These are phyloP conservation scores for Dictyostelium purpureum DNA, from an alignment of 78 protist species.

Conservation along the genomic window DNA sequence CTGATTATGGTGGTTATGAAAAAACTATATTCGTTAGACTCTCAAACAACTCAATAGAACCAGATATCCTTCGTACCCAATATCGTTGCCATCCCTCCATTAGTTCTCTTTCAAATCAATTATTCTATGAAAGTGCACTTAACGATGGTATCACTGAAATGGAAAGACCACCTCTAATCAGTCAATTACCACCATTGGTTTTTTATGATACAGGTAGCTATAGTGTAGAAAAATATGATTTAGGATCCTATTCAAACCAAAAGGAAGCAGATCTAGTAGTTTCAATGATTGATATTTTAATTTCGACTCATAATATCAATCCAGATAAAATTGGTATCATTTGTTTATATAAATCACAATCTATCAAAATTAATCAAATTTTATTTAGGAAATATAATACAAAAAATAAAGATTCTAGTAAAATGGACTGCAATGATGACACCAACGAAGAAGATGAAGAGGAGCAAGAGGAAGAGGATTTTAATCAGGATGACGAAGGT, in stretches of 20 bases:
- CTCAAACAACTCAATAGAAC: neutral
- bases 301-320: neutral
- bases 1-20: conserved; percentile 72
- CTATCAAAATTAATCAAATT: neutral
- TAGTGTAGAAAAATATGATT: neutral
- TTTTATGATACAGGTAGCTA: neutral
- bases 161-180: conserved; percentile 46
- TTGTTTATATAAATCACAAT: conserved; percentile 77
- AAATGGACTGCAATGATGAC: neutral
- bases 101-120: conserved; percentile 60
- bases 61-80: conserved; percentile 81
- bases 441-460: neutral
- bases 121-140: conserved; percentile 77
- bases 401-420: neutral
- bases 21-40: conserved; percentile 87
- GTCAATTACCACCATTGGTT: conserved; percentile 45
- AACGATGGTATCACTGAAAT: conserved; percentile 59
- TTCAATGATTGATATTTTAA: conserved; percentile 20
- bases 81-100: conserved; percentile 91
- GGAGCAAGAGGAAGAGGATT: neutral
- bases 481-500: neutral
- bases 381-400: neutral
- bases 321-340: conserved; percentile 82
- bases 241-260: conserved; percentile 61
- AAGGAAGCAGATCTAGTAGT: conserved; percentile 34